Evolutionary conservation across 2,329 filamentous ascomycete species (phyloP).

Genomic region (Colletotrichum chrysophilum): DNA sequence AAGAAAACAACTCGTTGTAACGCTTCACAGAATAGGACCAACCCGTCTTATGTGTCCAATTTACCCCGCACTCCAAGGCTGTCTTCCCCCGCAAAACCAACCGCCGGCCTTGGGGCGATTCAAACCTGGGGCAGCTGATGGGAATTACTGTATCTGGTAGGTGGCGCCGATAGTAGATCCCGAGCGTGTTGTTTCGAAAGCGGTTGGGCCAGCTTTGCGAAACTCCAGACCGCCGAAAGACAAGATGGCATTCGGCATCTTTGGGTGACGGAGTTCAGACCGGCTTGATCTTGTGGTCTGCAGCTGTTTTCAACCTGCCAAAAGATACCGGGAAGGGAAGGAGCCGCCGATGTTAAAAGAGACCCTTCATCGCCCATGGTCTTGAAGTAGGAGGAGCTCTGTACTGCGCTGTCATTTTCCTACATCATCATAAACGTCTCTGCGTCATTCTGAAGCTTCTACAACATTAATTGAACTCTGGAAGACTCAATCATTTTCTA

Average conservation of each 20-base stretch:
- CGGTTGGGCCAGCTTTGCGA: neutral
- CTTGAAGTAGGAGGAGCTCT: neutral
- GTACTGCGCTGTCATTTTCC: neutral
- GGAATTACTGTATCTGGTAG: neutral
- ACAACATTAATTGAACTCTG: neutral
- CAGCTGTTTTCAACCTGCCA: neutral
- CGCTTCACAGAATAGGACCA: neutral
- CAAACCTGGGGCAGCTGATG: neutral
- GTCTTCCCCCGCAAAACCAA: neutral
- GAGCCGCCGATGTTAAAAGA: constrained; percentile 5
- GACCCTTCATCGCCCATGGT: neutral
- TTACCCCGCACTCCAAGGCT: neutral
- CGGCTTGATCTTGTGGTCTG: neutral
- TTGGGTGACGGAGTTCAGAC: neutral
- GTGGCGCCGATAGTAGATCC: neutral
- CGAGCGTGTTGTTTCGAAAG: neutral
- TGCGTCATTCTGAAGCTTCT: neutral
- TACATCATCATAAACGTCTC: neutral
- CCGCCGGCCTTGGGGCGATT: neutral
- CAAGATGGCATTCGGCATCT: neutral
- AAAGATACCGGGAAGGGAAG: neutral
- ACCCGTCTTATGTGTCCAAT: neutral
- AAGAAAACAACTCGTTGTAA: neutral
- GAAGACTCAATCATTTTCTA: too few species aligned
- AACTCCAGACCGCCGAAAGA: constrained; percentile 1